A percentile compares a stretch with the other conserved stretches of the same genome.
Conservation (phyloP, 805 yeast genomes). For the Myxozyma kluyveri region DNA sequence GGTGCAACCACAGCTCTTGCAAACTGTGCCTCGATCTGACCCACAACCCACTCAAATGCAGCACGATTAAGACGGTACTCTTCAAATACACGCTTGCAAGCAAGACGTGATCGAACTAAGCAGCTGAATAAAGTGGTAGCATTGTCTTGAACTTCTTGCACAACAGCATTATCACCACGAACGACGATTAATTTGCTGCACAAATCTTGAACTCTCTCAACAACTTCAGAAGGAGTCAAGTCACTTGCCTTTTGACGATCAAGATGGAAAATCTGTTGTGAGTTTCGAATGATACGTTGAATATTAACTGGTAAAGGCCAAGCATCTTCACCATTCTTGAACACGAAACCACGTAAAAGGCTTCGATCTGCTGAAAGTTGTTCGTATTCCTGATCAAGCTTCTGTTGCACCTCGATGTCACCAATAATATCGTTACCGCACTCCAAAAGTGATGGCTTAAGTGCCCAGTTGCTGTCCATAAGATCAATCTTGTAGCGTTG, state of each 20-base stretch:
- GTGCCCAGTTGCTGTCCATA: constrained; percentile 59
- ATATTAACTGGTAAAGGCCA: constrained; percentile 98
- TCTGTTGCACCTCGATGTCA: constrained; percentile 74
- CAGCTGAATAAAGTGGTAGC: constrained; percentile 90
- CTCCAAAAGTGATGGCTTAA: constrained; percentile 74
- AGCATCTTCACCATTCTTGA: constrained; percentile 88
- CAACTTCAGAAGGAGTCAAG: constrained; percentile 77
- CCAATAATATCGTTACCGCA: constrained; percentile 89
- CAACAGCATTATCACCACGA: constrained; percentile 73
- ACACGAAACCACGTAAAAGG: constrained; percentile 73
- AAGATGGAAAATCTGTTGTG: constrained; percentile 93
- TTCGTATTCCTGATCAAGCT: constrained; percentile 78
- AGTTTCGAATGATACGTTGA: constrained; percentile 93
- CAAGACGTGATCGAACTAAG: constrained; percentile 85
- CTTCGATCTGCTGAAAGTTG: constrained; percentile 76
- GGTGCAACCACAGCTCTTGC: constrained; percentile 89
- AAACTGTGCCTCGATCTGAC: constrained; percentile 91
- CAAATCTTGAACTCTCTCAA: constrained; percentile 65
- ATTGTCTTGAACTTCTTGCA: constrained; percentile 84
- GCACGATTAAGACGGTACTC: constrained; percentile 80
- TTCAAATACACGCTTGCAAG: constrained; percentile 85
- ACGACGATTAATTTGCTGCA: constrained; percentile 68
- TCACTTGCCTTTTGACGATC: constrained; percentile 90
- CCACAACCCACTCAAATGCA: constrained; percentile 94
- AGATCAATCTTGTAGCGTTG: constrained; percentile 82